A percentile compares a stretch with the other conserved stretches of the same genome.
phyloP scores from a whole-genome alignment of 2,329 filamentous ascomycete genomes.

The Paraphaeosphaeria sporulosa region DNA sequence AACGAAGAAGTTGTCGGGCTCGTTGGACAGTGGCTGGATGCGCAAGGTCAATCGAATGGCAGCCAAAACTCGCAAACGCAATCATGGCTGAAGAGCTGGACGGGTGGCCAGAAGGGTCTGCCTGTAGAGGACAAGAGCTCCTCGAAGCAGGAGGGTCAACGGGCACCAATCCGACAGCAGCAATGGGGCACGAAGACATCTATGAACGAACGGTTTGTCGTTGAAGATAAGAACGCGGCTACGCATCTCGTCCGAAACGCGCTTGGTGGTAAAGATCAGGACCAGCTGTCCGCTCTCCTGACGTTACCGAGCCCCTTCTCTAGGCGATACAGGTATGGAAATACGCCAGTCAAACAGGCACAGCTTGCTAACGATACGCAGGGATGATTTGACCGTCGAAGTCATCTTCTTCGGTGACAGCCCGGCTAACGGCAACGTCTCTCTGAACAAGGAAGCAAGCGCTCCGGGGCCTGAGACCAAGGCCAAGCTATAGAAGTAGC shows the following conservation, averaged over 20 bases:
- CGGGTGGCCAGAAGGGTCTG: conserved; percentile 63
- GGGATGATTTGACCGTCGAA: conserved; percentile 95
- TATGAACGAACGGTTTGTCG: conserved; percentile 82
- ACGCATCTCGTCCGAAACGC: conserved; percentile 96
- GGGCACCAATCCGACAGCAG: conserved; percentile 83
- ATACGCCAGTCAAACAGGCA: background rate
- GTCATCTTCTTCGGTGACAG: conserved; percentile 97
- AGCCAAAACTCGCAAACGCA: conserved; percentile 48
- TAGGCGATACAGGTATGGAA: conserved; percentile 79
- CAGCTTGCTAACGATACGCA: conserved; percentile 49
- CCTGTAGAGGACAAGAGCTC: conserved; percentile 72
- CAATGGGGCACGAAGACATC: conserved; percentile 87
- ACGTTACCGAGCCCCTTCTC: conserved; percentile 92
- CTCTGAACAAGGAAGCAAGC: conserved; percentile 86
- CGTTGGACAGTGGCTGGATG: conserved; percentile 95
- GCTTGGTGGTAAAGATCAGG: conserved; percentile 88
- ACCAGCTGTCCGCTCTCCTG: conserved; percentile 90
- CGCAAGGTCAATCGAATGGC: conserved; percentile 61
- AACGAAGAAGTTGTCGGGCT: conserved; percentile 98
- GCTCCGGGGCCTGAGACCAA: conserved; percentile 61
- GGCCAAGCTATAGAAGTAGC: conserved; percentile 55
- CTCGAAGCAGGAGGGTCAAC: conserved; percentile 67
- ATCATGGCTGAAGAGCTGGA: conserved; percentile 78
- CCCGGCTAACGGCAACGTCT: conserved; percentile 76
- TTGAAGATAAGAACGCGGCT: conserved; percentile 94